A percentile compares a stretch with the other conserved stretches of the same genome.
Conservation (phyloP, 164 flowering plant species). For the Annona cherimola region DNA sequence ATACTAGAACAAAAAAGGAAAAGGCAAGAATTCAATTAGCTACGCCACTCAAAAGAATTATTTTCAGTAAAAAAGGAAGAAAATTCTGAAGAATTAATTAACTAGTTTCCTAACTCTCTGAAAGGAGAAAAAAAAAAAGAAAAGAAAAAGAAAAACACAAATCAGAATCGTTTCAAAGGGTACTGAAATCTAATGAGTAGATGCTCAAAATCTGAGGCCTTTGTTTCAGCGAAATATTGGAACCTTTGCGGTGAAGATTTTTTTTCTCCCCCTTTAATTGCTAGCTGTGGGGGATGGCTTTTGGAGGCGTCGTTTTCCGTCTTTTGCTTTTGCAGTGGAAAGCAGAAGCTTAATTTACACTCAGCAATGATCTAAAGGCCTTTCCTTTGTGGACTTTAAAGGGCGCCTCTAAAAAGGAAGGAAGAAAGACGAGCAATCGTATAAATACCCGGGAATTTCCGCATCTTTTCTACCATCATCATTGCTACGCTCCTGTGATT, state of each 20-base stretch:
- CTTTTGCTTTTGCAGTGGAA: conserved; percentile 1
- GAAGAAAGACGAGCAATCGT: background rate
- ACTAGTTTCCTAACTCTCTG: background rate
- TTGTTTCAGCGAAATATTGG: background rate
- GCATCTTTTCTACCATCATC: conserved; percentile 10
- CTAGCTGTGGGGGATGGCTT: background rate
- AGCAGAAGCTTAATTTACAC: conserved; percentile 12
- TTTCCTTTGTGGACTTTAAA: conserved; percentile 10
- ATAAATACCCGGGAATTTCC: conserved; percentile 8
- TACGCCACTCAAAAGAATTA: background rate
- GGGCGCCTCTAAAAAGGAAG: background rate
- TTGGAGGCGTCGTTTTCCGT: conserved; percentile 1
- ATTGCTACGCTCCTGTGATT: conserved; percentile 1
- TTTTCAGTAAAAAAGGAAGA: background rate
- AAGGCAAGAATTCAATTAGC: no score
- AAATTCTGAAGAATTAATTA: background rate
- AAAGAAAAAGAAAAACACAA: background rate
- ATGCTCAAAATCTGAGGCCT: background rate
- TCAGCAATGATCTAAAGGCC: conserved; percentile 7
- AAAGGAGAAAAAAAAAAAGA: background rate
- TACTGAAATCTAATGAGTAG: background rate
- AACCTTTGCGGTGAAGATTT: background rate
- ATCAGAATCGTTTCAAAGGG: background rate
- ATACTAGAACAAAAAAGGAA: background rate
- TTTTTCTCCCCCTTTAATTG: background rate